Percentiles rank a stretch among this genome's conserved stretches.
Evolutionary conservation across 108 stramenopile genomes (phyloP).

Genomic region (Heterococcus sp.): DNA sequence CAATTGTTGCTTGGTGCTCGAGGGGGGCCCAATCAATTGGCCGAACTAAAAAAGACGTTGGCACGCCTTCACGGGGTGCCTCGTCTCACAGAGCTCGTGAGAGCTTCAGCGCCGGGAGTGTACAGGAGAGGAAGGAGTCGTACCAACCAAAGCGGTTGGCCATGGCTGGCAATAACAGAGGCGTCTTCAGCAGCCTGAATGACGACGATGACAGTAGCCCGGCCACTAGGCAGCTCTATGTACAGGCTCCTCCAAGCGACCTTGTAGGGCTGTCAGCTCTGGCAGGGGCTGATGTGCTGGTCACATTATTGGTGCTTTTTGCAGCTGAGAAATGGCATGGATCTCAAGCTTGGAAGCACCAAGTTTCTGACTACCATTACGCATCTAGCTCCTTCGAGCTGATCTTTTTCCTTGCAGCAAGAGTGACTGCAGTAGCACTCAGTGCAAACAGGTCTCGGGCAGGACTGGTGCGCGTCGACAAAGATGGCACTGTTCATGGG

Average conservation of each 20-base stretch:
- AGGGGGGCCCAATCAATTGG: too few relatives aligned
- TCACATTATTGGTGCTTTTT: neutral
- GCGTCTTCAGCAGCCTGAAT: too few relatives aligned
- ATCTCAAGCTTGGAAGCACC: neutral
- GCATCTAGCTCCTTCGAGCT: neutral
- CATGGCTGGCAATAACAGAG: too few relatives aligned
- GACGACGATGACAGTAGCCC: neutral
- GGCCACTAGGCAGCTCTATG: neutral
- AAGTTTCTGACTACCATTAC: neutral
- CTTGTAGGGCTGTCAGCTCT: neutral
- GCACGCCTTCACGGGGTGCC: neutral
- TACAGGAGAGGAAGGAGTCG: too few relatives aligned
- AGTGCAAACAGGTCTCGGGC: neutral
- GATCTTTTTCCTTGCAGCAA: neutral
- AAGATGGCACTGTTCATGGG: neutral
- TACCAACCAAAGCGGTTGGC: too few relatives aligned
- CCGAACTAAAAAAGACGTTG: too few relatives aligned
- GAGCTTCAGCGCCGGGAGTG: too few relatives aligned
- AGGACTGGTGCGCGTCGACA: neutral
- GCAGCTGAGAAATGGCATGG: neutral
- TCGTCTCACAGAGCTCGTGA: neutral
- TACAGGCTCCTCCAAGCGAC: neutral
- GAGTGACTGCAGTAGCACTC: neutral
- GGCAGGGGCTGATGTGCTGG: neutral
- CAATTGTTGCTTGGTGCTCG: too few relatives aligned